Evolutionary conservation across 2,329 filamentous ascomycete species (phyloP).

Genomic region (Talaromyces islandicus): DNA sequence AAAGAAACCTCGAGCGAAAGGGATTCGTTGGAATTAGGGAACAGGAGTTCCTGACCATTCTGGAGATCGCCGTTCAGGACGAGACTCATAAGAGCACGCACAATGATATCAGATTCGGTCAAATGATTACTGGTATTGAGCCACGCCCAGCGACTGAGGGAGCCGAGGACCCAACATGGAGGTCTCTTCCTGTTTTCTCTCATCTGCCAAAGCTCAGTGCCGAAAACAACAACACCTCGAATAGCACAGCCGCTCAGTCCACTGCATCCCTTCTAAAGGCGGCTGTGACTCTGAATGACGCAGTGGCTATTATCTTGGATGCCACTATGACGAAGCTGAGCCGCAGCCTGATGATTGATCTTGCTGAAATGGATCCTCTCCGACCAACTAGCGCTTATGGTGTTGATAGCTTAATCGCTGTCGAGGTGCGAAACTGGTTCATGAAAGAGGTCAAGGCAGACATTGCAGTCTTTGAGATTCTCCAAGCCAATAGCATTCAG

Average conservation of each 20-base stretch:
- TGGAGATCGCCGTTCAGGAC: no score
- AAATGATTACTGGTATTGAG: no score
- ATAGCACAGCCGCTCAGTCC: background rate
- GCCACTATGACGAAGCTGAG: slow-evolving; percentile 14
- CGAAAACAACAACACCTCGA: background rate
- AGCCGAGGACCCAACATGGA: no score
- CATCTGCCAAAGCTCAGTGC: no score
- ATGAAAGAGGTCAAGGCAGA: slow-evolving; percentile 1
- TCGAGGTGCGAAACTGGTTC: slow-evolving; percentile 3
- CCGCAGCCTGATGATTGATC: slow-evolving; percentile 1
- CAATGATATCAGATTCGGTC: no score
- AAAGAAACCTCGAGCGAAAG: no score
- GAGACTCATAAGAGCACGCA: no score
- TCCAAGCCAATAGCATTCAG: slow-evolving; percentile 1
- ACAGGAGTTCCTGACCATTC: no score
- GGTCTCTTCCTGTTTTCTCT: no score
- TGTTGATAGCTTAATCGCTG: background rate
- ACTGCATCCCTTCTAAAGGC: background rate
- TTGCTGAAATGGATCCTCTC: background rate
- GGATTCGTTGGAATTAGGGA: no score
- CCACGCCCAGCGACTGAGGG: no score
- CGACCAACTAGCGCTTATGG: background rate
- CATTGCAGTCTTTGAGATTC: slow-evolving; percentile 1
- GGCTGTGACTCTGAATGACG: background rate
- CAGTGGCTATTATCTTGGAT: background rate